Percentiles rank a stretch among this genome's conserved stretches.
Conservation (phyloP, 495 filamentous ascomycete genomes). For the Penicillium turbatum region DNA sequence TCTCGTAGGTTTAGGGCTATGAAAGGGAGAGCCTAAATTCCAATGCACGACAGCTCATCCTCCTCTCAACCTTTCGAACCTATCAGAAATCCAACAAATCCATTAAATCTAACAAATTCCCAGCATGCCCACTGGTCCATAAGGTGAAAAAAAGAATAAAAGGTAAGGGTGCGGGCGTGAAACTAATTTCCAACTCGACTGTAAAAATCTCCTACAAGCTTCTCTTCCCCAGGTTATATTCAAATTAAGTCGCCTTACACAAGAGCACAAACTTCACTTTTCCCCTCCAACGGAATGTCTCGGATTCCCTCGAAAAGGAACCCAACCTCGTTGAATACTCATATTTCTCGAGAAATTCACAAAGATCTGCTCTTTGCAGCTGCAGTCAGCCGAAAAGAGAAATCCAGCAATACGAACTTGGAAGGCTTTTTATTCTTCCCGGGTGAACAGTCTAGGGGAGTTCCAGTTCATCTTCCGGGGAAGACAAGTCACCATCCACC, state of each 20-base stretch:
- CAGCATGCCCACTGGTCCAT: no score
- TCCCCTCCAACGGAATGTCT: not conserved
- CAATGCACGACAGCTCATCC: not conserved
- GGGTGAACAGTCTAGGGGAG: not conserved
- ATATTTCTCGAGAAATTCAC: not conserved
- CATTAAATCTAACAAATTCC: no score
- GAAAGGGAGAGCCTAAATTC: no score
- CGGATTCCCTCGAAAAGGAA: not conserved
- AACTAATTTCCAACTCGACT: constrained; percentile 9
- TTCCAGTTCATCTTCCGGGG: not conserved
- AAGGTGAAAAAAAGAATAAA: not conserved
- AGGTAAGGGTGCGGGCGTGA: constrained; percentile 5
- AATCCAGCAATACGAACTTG: not conserved
- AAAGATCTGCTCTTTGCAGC: not conserved
- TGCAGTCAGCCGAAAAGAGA: not conserved
- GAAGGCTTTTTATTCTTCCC: not conserved
- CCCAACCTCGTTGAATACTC: not conserved
- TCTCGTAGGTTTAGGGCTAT: not conserved
- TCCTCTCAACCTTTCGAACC: not conserved
- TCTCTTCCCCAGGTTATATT: constrained; percentile 8
- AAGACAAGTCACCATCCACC: not conserved
- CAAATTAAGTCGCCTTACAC: constrained; percentile 1
- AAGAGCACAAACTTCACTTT: not conserved
- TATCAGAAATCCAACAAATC: not conserved
- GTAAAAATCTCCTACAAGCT: constrained; percentile 4